Evolutionary conservation across 2,329 filamentous ascomycete genomes (phyloP).

Genomic region (Xylariaceae sp.): DNA sequence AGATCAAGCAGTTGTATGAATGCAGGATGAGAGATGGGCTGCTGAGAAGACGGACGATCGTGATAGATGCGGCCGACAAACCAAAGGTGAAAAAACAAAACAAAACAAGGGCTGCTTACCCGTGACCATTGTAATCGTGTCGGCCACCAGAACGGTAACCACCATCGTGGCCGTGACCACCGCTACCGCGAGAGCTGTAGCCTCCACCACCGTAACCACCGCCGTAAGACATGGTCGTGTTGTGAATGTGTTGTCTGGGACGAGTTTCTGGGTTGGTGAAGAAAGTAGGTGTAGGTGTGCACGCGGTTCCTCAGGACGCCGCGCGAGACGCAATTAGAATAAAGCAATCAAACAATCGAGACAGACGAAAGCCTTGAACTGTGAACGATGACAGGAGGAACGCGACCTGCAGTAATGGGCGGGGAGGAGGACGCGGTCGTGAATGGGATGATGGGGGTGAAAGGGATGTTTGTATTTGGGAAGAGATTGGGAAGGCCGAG

Average conservation of each 20-base stretch:
- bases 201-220: slow-evolving; percentile 45
- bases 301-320: slow-evolving; percentile 13
- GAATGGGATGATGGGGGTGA: slow-evolving; percentile 12
- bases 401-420: slow-evolving; percentile 30
- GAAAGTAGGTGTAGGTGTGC: slow-evolving; percentile 15
- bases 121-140: slow-evolving; percentile 39
- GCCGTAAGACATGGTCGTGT: slow-evolving; percentile 62
- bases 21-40: neutral
- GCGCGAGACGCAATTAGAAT: slow-evolving; percentile 22
- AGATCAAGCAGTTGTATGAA: neutral
- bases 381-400: slow-evolving; percentile 17
- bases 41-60: neutral
- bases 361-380: slow-evolving; percentile 2
- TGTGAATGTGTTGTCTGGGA: slow-evolving; percentile 12
- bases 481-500: slow-evolving; percentile 14
- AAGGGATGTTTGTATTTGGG: slow-evolving; percentile 22
- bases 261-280: slow-evolving; percentile 1
- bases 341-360: slow-evolving; percentile 12
- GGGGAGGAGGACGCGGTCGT: slow-evolving; percentile 15
- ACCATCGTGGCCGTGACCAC: slow-evolving; percentile 28
- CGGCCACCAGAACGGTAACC: slow-evolving; percentile 26
- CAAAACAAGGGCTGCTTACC: slow-evolving; percentile 25
- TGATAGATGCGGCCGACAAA: neutral
- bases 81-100: neutral
- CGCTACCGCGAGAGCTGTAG: slow-evolving; percentile 28